Evolutionary conservation across 306 rosid species (phyloP), one percentile per base, ranked within the genome.

Genomic region (Fragaria ananassa): DNA sequence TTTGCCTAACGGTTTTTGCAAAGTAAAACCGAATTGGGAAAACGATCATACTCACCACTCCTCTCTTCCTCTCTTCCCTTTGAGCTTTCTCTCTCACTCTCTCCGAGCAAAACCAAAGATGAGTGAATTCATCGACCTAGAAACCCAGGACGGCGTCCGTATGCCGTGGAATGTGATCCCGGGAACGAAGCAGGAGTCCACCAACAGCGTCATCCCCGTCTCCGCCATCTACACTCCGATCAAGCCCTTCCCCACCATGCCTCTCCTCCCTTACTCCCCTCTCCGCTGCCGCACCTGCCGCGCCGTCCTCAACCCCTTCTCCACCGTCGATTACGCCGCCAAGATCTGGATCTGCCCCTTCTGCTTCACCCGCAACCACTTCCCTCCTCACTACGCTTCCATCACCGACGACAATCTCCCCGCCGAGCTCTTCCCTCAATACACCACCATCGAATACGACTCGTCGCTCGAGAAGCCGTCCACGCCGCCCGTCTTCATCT

Each of bases 91-190:
- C 4, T 31, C 35, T 31, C 39, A 35, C 39, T 35, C 61, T n/a
- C 61, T 29, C n/a, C 2, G 1, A 13, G 46, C 42, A 31, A 10
- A 70, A 14, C 1, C 29, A 25, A 45, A 60, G 71, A 93, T 92
- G 99, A 86, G 93, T 74, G 99, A 95, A 82, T 95, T 95, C 84
- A 57, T 86, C 1, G 97, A 95, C 83, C 89, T 95, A 7, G 99
- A 95, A 72, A 66, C 90, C 42, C 99, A 92, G 46, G 99, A 95
- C 84, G 98, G 99, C 41, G 98, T 95, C 1, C 97, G 99, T 6
- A 95, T 95, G 99, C 92, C 99, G 3, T 95, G 99, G 99, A 95
- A 95, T 81, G 99, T 95, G 19, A 80, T 95, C 45, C 99, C 99
- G 0, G 99, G 99, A 17, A 91, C 97, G 0, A 92, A 87, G 84